phyloP scores from a whole-genome alignment of 345 rosid species.

The Melastoma malabathricum region DNA sequence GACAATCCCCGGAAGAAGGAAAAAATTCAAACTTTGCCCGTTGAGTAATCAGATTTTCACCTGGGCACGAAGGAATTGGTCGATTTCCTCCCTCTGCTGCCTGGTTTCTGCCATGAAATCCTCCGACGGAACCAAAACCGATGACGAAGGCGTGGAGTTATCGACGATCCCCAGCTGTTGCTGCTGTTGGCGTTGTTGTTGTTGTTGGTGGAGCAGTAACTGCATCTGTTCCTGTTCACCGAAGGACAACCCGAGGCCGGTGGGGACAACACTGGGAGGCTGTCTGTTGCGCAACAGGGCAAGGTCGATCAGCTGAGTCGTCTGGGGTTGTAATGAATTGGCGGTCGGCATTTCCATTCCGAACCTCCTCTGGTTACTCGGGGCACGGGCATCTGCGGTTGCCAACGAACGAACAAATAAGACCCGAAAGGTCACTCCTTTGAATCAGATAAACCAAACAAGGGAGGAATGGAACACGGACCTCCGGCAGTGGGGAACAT shows the following conservation, averaged over 20 bases:
- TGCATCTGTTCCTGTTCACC: too few relatives aligned
- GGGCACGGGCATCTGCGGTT: slow-evolving; percentile 3
- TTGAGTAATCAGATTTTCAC: slow-evolving; percentile 16
- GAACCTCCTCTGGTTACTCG: slow-evolving; percentile 41
- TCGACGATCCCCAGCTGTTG: slow-evolving; percentile 14
- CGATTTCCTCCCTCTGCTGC: slow-evolving; percentile 61
- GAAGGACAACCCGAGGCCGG: slow-evolving; percentile 62
- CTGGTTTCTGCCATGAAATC: slow-evolving; percentile 50
- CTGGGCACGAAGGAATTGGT: slow-evolving; percentile 67
- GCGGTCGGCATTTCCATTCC: slow-evolving; percentile 29
- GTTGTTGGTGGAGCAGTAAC: too few relatives aligned
- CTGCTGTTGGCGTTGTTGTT: slow-evolving; percentile 11
- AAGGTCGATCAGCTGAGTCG: slow-evolving; percentile 37
- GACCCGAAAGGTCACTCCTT: not conserved
- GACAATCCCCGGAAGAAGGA: not conserved
- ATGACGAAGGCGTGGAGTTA: slow-evolving; percentile 12
- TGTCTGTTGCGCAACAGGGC: slow-evolving; percentile 36
- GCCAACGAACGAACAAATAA: not conserved
- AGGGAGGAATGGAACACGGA: not conserved
- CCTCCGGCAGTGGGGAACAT: slow-evolving; percentile 25
- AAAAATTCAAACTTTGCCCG: not conserved
- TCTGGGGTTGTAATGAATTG: slow-evolving; percentile 25
- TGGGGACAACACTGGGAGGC: slow-evolving; percentile 46
- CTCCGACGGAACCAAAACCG: slow-evolving; percentile 23
- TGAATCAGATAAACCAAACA: not conserved